A percentile compares a stretch with the other conserved stretches of the same genome.
Evolutionary conservation across 73 alveolate genomes (phyloP).

Genomic region (Urostyla sp.): DNA sequence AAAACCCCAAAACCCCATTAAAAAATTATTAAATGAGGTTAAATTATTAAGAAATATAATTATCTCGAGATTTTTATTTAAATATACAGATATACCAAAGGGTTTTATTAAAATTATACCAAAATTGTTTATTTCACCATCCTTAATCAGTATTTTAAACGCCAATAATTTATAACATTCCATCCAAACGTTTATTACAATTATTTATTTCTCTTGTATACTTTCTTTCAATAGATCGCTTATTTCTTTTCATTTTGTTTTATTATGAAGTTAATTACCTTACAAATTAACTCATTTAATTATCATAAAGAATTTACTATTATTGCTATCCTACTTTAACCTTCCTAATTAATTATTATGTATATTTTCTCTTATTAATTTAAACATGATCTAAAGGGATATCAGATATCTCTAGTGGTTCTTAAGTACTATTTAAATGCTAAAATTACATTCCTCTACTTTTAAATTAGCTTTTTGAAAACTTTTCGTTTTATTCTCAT

Average conservation of each 20-base stretch:
- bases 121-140: no score
- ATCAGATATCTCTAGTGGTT: not conserved
- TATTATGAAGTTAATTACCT: slow-evolving; percentile 4
- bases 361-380: not conserved
- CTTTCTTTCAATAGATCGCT: slow-evolving; percentile 2
- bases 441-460: not conserved
- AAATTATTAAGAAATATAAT: no score
- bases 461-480: no score
- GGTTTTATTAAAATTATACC: no score
- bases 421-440: not conserved
- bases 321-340: not conserved
- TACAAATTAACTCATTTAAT: slow-evolving; percentile 4
- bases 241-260: not conserved
- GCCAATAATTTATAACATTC: not conserved
- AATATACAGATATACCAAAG: no score
- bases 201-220: not conserved
- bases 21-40: no score
- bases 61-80: no score
- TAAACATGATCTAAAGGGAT: not conserved
- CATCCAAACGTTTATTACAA: not conserved
- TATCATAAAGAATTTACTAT: not conserved
- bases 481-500: not conserved
- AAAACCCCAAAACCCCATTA: no score
- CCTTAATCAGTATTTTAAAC: no score
- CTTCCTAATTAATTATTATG: not conserved